Evolutionary conservation across 768 basidiomycete genomes (phyloP).

Genomic region (Leucocoprinus birnbaumii): DNA sequence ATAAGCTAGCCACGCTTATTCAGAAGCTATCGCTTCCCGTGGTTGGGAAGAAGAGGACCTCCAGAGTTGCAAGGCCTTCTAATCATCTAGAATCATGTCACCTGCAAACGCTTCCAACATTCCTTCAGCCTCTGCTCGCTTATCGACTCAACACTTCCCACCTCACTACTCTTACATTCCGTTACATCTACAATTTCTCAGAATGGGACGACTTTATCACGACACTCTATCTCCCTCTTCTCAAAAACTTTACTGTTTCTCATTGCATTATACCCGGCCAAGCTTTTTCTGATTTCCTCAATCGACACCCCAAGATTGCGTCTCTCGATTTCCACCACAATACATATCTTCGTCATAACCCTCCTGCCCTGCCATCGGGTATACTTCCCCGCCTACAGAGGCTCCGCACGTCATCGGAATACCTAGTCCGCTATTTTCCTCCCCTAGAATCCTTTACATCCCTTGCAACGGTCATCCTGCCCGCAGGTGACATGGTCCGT

Average conservation of each 20-base stretch:
- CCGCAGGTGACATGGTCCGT: slow-evolving; percentile 12
- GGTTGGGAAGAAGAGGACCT: not conserved
- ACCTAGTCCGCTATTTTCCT: slow-evolving; percentile 10
- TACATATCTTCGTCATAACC: slow-evolving; percentile 8
- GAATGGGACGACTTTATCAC: slow-evolving; percentile 9
- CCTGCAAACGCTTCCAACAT: slow-evolving; percentile 9
- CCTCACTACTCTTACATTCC: slow-evolving; percentile 6
- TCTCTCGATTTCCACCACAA: slow-evolving; percentile 12
- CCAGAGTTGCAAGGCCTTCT: not conserved
- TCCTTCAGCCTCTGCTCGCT: slow-evolving; percentile 8
- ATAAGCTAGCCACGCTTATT: not conserved
- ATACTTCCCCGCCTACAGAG: slow-evolving; percentile 2
- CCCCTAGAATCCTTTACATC: slow-evolving; percentile 2
- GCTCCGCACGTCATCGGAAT: slow-evolving; percentile 9
- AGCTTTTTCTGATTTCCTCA: slow-evolving; percentile 4
- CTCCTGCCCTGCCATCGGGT: slow-evolving; percentile 1
- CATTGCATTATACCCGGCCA: slow-evolving; percentile 11
- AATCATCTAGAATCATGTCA: slow-evolving; percentile 6
- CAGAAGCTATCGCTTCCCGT: slow-evolving; percentile 4
- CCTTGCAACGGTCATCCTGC: slow-evolving; percentile 4
- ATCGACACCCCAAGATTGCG: slow-evolving; percentile 4
- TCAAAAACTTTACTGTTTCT: slow-evolving; percentile 2
- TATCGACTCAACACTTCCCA: slow-evolving; percentile 5
- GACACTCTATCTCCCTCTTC: slow-evolving; percentile 3
- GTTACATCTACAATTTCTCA: slow-evolving; percentile 10